Percentiles rank a stretch among this genome's conserved stretches.
Conservation (phyloP, 2,329 filamentous ascomycete genomes). For the Colletotrichum neosansevieriae region DNA sequence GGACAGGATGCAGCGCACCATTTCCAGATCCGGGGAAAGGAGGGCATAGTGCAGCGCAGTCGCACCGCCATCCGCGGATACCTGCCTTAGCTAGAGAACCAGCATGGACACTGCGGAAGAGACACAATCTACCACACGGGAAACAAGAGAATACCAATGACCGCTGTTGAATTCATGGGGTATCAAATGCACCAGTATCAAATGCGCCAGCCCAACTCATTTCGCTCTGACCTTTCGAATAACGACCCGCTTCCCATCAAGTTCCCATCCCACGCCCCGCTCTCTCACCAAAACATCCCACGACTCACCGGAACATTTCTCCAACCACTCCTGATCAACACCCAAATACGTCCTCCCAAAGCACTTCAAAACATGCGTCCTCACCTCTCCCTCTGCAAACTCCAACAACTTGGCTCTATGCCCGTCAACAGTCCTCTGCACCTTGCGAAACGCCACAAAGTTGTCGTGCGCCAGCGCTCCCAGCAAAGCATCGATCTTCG, state of each 20-base stretch:
- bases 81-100: neutral
- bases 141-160: neutral
- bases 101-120: neutral
- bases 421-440: constrained; percentile 80
- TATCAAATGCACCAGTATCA: constrained; percentile 31
- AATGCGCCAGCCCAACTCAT: constrained; percentile 17
- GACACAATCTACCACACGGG: neutral
- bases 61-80: no score
- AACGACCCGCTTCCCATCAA: constrained; percentile 78
- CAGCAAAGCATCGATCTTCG: constrained; percentile 77
- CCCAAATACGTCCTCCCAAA: constrained; percentile 84
- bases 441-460: constrained; percentile 81
- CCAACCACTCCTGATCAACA: constrained; percentile 76
- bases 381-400: constrained; percentile 80
- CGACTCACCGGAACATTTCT: constrained; percentile 73
- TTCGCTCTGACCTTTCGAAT: constrained; percentile 69
- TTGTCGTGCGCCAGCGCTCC: constrained; percentile 82
- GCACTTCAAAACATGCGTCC: constrained; percentile 85
- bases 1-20: no score
- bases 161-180: constrained; percentile 18
- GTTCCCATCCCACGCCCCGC: constrained; percentile 87
- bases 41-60: no score
- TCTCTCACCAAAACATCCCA: constrained; percentile 79
- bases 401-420: constrained; percentile 84
- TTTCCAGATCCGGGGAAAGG: no score